Evolutionary conservation across 208 protist genomes (phyloP).

Genomic region (Zelonia costaricensis): DNA sequence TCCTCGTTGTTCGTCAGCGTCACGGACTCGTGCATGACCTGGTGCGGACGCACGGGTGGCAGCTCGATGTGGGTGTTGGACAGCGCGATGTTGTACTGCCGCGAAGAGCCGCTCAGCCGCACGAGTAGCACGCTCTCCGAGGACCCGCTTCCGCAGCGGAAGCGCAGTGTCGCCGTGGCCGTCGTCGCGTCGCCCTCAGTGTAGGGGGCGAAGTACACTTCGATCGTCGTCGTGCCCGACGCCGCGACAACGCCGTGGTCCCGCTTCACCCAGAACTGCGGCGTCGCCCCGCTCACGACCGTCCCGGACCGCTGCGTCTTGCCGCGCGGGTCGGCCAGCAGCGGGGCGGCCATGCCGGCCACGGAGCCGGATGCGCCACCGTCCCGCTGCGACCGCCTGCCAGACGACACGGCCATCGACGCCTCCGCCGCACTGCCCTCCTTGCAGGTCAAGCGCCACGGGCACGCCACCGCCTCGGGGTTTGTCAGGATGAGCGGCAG

Average conservation of each 20-base stretch:
- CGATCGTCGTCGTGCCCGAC: conserved; percentile 47
- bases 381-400: background rate
- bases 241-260: conserved; percentile 73
- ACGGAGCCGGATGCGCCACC: no score
- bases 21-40: conserved; percentile 58
- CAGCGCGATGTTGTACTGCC: conserved; percentile 41
- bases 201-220: conserved; percentile 67
- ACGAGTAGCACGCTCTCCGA: conserved; percentile 49
- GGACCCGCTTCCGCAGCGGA: conserved; percentile 62
- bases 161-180: conserved; percentile 38
- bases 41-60: conserved; percentile 72
- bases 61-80: conserved; percentile 58
- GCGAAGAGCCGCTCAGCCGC: conserved; percentile 38
- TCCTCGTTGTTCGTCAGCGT: conserved; percentile 88
- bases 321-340: background rate
- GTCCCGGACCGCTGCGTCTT: no score
- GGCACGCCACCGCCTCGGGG: conserved; percentile 82
- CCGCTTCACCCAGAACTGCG: conserved; percentile 75
- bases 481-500: conserved; percentile 89
- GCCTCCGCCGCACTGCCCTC: conserved; percentile 22
- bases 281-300: background rate
- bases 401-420: background rate
- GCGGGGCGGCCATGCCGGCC: background rate
- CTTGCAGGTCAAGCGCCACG: conserved; percentile 79
- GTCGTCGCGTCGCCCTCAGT: background rate